A percentile compares a stretch with the other conserved stretches of the same genome.
These are phyloP conservation scores for Tricholoma terreum DNA, from an alignment of 768 basidiomycete species.

Conservation along the genomic window DNA sequence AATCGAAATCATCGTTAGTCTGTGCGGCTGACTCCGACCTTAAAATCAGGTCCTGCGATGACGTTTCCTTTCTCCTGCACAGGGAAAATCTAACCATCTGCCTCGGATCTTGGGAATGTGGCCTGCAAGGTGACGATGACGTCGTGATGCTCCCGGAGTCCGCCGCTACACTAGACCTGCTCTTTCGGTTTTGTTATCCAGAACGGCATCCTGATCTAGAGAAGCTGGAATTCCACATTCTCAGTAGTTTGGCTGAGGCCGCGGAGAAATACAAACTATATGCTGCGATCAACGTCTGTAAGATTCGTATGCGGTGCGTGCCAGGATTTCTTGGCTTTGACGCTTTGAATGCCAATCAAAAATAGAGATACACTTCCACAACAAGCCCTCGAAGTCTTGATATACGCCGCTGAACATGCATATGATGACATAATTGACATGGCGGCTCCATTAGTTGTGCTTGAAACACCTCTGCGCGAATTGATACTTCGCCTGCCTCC, in stretches of 20 bases:
- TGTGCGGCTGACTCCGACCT: constrained; percentile 1
- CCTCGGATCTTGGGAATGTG: neutral
- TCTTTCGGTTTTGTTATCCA: constrained; percentile 10
- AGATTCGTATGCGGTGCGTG: constrained; percentile 6
- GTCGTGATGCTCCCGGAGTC: neutral
- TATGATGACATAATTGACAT: neutral
- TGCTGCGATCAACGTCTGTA: constrained; percentile 7
- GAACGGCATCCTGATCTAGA: constrained; percentile 6
- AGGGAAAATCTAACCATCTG: constrained; percentile 1
- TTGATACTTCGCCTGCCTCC: neutral
- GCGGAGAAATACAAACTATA: constrained; percentile 7
- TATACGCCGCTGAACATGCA: neutral
- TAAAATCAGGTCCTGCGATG: constrained; percentile 4
- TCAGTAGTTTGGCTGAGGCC: constrained; percentile 2
- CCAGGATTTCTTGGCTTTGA: neutral
- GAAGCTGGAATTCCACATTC: neutral
- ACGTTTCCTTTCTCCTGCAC: constrained; percentile 6
- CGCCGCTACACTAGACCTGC: constrained; percentile 1
- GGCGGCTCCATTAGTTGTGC: neutral
- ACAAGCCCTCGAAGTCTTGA: neutral
- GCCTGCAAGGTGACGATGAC: neutral
- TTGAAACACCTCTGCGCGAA: neutral
- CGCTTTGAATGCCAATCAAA: neutral
- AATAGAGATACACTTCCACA: neutral
- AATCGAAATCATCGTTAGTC: neutral